Evolutionary conservation across 305 asterid species (phyloP), one percentile per base, ranked within the genome.

Genomic region (Fraxinus ornus): DNA sequence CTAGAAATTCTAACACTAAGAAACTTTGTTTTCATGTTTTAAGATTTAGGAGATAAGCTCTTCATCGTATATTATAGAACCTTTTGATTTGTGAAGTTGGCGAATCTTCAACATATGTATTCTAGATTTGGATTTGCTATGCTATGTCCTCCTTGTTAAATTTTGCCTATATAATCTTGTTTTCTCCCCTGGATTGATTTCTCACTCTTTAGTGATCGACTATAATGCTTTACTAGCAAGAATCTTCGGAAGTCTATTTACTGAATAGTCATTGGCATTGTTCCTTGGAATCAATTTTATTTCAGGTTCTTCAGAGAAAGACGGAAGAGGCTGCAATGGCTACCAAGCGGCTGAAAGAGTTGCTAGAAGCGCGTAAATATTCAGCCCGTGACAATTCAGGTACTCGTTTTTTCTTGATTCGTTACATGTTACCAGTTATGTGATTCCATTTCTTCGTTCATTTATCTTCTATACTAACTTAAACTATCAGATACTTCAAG

Each of bases 251-350:
- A 49, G 12, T 64, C 35, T 64, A 64, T 75, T 76, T 68, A 70
- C 35, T 44, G 28, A 72, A 62, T 9, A 36, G 26, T 60, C 62
- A 36, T 75, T 79, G 74, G 5, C 5, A 12, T 15, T 73, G 24
- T 15, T 81, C 66, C 80, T 57, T 83, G 35, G 80, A 83, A 47
- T 75, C 47, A 21, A 82, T 83, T 79, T 76, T 76, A 21, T 82
- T 86, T 84, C 93, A 97, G 99, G 99, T 97, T 91, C 99, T 97
- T 81, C 99, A 97, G 88, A 92, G 99, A 87, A 97, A 97, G 90
- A 97, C 97, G 35, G 99, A 94, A 87, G 98, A 97, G 91, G 99
- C 99, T 86, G 99, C 99, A 86, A 86, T 97, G 92, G 99, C 99
- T 87, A 97, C 99, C 84, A 94, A 93, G 90, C 92, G 98, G 88